A percentile compares a stretch with the other conserved stretches of the same genome.
Evolutionary conservation across 768 basidiomycete genomes (phyloP).

Genomic region (Lactifluus rugatus): DNA sequence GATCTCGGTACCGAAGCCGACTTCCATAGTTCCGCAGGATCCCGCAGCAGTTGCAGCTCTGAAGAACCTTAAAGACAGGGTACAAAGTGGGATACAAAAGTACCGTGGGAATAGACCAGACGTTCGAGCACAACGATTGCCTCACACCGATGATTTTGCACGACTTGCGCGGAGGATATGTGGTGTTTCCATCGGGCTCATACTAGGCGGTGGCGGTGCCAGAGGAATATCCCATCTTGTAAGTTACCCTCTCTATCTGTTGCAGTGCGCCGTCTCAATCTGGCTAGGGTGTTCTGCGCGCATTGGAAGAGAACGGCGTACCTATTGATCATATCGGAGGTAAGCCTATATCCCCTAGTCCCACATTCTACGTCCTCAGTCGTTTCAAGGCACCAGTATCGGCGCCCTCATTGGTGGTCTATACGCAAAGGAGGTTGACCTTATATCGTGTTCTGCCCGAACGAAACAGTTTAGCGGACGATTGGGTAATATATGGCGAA

Average conservation of each 20-base stretch:
- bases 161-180: slow-evolving; percentile 84
- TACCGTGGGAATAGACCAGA: slow-evolving; percentile 62
- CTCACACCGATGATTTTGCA: slow-evolving; percentile 85
- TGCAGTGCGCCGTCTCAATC: slow-evolving; percentile 1
- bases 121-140: slow-evolving; percentile 62
- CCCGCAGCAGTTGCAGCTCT: slow-evolving; percentile 82
- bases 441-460: slow-evolving; percentile 75
- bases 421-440: slow-evolving; percentile 89
- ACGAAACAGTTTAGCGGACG: slow-evolving; percentile 86
- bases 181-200: slow-evolving; percentile 87
- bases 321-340: slow-evolving; percentile 93
- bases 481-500: slow-evolving; percentile 91
- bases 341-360: slow-evolving; percentile 21
- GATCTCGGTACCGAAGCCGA: slow-evolving; percentile 50
- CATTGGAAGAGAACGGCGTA: slow-evolving; percentile 83
- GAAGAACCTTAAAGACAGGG: slow-evolving; percentile 87
- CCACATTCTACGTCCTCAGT: background rate
- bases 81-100: slow-evolving; percentile 80
- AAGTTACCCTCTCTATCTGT: slow-evolving; percentile 31
- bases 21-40: slow-evolving; percentile 51
- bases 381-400: slow-evolving; percentile 64
- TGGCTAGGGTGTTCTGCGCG: slow-evolving; percentile 78
- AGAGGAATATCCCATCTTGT: slow-evolving; percentile 73
- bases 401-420: slow-evolving; percentile 89
- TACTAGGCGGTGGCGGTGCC: slow-evolving; percentile 96